Conservation (phyloP, 2,329 filamentous ascomycete species). For the Monilinia polystroma region DNA sequence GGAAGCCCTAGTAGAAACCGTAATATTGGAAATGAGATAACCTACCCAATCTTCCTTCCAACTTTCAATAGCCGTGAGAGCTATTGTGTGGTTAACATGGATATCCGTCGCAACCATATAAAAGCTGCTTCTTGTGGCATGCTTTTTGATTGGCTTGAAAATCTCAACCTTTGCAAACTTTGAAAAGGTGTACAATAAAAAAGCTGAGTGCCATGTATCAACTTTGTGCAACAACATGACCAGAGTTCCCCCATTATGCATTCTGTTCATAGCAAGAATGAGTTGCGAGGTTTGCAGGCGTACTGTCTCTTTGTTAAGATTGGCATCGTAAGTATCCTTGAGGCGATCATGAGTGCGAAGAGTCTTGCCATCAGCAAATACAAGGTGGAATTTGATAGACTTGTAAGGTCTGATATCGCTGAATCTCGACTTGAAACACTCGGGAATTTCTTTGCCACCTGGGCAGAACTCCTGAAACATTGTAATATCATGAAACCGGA, state of each 20-base stretch:
- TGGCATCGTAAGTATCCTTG: slow-evolving; percentile 15
- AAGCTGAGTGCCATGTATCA: slow-evolving; percentile 29
- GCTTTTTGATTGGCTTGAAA: slow-evolving; percentile 34
- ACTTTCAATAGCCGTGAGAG: slow-evolving; percentile 25
- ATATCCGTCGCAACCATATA: slow-evolving; percentile 36
- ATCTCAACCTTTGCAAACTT: slow-evolving; percentile 31
- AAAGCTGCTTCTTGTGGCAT: slow-evolving; percentile 32
- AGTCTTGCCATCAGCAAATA: slow-evolving; percentile 36
- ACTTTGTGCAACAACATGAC: slow-evolving; percentile 35
- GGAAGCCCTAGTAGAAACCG: not conserved
- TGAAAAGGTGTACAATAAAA: slow-evolving; percentile 31
- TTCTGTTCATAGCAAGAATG: slow-evolving; percentile 33
- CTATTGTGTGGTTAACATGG: slow-evolving; percentile 23
- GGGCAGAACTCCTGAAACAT: slow-evolving; percentile 32
- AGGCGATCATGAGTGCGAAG: slow-evolving; percentile 34
- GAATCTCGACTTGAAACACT: slow-evolving; percentile 25
- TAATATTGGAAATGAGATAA: not conserved
- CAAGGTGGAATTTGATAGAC: slow-evolving; percentile 32
- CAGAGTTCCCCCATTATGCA: slow-evolving; percentile 29
- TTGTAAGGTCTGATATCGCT: slow-evolving; percentile 28
- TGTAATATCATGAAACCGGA: slow-evolving; percentile 27
- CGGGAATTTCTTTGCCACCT: slow-evolving; percentile 24
- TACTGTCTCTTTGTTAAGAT: slow-evolving; percentile 28
- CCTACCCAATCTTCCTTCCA: slow-evolving; percentile 32
- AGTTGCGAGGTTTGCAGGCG: slow-evolving; percentile 32